Conservation (phyloP, 2,329 filamentous ascomycete genomes). For the Claviceps africana region DNA sequence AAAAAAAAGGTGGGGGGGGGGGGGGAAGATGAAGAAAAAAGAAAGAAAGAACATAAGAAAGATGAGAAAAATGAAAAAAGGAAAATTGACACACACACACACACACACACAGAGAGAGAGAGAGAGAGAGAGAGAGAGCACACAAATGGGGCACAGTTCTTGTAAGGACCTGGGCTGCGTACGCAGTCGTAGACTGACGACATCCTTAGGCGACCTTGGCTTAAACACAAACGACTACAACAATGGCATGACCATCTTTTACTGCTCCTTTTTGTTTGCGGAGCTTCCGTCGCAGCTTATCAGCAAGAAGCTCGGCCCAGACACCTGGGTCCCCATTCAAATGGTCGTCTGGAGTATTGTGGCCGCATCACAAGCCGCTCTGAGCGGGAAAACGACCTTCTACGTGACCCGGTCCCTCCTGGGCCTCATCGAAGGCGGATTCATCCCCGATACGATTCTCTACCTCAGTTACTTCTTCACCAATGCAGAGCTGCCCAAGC, state of each 20-base stretch:
- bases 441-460: conserved; percentile 35
- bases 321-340: conserved; percentile 34
- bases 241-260: conserved; percentile 35
- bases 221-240: conserved; percentile 25
- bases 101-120: too few species aligned
- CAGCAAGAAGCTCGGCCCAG: conserved; percentile 34
- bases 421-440: conserved; percentile 41
- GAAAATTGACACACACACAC: too few species aligned
- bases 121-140: background rate
- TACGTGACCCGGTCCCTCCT: conserved; percentile 22
- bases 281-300: conserved; percentile 41
- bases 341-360: conserved; percentile 24
- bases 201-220: conserved; percentile 2
- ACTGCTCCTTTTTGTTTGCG: conserved; percentile 32
- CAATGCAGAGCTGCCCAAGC: conserved; percentile 15
- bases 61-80: background rate
- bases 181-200: background rate
- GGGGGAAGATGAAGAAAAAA: too few species aligned
- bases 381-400: conserved; percentile 15
- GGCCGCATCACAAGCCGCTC: conserved; percentile 19
- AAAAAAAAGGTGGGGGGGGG: too few species aligned
- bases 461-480: conserved; percentile 21
- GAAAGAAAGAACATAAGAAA: too few species aligned
- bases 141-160: too few species aligned
- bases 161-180: background rate